These are phyloP conservation scores for Tremella fuciformis DNA, from an alignment of 768 basidiomycete species.

Conservation along the genomic window DNA sequence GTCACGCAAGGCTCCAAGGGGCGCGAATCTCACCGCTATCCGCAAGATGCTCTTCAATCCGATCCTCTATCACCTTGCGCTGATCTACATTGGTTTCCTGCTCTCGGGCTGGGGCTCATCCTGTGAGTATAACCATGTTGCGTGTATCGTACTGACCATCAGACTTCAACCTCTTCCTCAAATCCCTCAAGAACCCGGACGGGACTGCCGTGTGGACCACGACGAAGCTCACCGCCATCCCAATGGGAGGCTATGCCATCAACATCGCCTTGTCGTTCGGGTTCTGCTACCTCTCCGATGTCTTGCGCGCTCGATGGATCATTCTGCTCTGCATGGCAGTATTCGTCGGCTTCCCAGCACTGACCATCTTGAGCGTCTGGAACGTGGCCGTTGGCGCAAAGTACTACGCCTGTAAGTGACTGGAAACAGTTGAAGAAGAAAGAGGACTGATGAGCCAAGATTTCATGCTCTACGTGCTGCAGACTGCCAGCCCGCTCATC, in stretches of 20 bases:
- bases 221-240: constrained; percentile 17
- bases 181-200: constrained; percentile 21
- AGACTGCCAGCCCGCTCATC: constrained; percentile 41
- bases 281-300: constrained; percentile 34
- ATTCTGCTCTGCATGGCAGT: constrained; percentile 24
- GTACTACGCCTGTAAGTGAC: constrained; percentile 39
- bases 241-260: constrained; percentile 13
- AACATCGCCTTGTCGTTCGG: constrained; percentile 19
- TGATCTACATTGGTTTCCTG: background rate
- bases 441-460: constrained; percentile 12
- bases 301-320: constrained; percentile 40
- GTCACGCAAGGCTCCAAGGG: constrained; percentile 26
- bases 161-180: constrained; percentile 47
- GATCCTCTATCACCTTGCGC: background rate
- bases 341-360: constrained; percentile 32
- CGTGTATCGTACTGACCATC: background rate
- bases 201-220: constrained; percentile 15
- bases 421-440: background rate
- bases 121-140: background rate
- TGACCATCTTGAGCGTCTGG: constrained; percentile 46
- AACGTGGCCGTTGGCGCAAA: constrained; percentile 39
- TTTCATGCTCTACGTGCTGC: constrained; percentile 35
- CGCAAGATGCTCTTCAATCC: no score
- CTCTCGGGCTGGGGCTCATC: background rate
- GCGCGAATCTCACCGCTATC: constrained; percentile 4